Percentiles rank a stretch among this genome's conserved stretches.
Conservation (phyloP, 495 filamentous ascomycete species). For the Neurospora hispaniola region DNA sequence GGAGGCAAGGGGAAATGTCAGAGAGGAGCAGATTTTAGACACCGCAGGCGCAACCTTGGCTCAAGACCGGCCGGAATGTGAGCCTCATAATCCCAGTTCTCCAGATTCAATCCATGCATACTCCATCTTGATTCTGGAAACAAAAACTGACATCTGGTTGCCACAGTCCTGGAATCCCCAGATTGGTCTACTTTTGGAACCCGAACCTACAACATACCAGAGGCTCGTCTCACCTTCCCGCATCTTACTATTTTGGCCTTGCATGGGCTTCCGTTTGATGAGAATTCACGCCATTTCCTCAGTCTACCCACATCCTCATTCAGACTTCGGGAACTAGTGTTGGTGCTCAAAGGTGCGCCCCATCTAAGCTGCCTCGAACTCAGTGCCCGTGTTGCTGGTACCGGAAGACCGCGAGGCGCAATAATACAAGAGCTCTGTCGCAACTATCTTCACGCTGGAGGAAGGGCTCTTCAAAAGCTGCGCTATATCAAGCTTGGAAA, state of each 20-base stretch:
- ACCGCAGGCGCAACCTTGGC: not conserved
- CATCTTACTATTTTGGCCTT: not conserved
- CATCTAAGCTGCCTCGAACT: not conserved
- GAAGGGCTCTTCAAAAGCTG: not conserved
- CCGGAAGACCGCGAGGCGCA: not conserved
- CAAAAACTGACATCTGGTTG: not conserved
- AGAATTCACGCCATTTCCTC: not conserved
- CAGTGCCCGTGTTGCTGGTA: not conserved
- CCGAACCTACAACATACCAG: not conserved
- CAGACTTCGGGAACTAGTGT: not conserved
- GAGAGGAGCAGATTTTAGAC: not conserved
- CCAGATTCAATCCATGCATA: not conserved
- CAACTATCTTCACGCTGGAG: not conserved
- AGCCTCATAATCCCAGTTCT: not conserved
- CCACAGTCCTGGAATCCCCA: not conserved
- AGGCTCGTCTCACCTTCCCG: not conserved
- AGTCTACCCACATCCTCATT: not conserved
- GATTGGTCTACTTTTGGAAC: not conserved
- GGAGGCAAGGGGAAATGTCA: not conserved
- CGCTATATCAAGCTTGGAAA: not conserved
- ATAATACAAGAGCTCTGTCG: not conserved
- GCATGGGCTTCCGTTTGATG: not conserved
- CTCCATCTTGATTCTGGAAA: not conserved
- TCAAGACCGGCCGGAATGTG: not conserved
- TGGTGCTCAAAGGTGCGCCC: not conserved